Percentiles rank a stretch among this genome's conserved stretches.
phyloP scores from a whole-genome alignment of 2,329 filamentous ascomycete genomes.

The Sphaerulina vaccinii region DNA sequence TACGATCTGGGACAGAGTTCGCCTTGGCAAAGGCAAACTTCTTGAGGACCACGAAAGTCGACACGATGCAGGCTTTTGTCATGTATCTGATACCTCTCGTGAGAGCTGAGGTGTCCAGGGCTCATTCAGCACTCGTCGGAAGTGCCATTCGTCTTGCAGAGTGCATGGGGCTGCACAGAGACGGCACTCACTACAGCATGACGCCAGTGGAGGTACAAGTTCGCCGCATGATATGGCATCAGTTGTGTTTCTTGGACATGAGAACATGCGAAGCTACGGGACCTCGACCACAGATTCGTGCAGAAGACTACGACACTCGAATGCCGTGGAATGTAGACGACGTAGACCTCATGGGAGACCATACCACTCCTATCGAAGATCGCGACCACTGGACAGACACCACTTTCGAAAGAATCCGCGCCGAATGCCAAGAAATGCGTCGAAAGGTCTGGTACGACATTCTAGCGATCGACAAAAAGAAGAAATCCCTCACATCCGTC shows the following conservation, averaged over 20 bases:
- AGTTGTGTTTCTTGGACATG: constrained; percentile 74
- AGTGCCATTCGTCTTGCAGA: constrained; percentile 72
- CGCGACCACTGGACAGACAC: constrained; percentile 64
- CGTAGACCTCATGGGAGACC: constrained; percentile 53
- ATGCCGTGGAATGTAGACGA: constrained; percentile 72
- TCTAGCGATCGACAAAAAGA: constrained; percentile 61
- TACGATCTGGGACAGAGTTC: constrained; percentile 66
- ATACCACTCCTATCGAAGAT: constrained; percentile 45
- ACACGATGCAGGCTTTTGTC: constrained; percentile 73
- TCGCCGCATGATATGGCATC: constrained; percentile 72
- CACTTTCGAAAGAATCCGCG: constrained; percentile 66
- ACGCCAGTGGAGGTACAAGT: constrained; percentile 69
- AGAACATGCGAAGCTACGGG: constrained; percentile 73
- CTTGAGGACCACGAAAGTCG: constrained; percentile 67
- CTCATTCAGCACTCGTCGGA: constrained; percentile 70
- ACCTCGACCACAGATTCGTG: constrained; percentile 67
- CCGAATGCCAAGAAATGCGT: constrained; percentile 72
- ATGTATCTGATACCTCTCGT: constrained; percentile 76
- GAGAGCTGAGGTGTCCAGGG: constrained; percentile 67
- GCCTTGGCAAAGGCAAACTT: constrained; percentile 69
- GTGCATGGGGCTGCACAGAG: constrained; percentile 73
- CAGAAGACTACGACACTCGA: constrained; percentile 72
- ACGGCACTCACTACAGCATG: constrained; percentile 65
- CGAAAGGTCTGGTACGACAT: constrained; percentile 69
- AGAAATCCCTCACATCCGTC: constrained; percentile 61